Conservation (phyloP, 257 asterid genomes). For the Thymus quinquecostatus region DNA sequence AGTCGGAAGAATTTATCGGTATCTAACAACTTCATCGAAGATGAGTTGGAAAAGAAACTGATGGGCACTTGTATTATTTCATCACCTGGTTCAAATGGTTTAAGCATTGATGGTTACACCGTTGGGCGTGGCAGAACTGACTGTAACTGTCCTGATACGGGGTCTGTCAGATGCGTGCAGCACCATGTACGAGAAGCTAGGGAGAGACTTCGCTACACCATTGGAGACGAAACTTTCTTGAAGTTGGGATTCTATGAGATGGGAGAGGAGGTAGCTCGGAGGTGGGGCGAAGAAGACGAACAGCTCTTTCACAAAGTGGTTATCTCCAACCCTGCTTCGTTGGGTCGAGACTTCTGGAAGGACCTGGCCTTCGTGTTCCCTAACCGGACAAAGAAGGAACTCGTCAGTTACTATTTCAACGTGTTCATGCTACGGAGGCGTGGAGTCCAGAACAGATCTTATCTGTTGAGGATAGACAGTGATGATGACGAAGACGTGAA, state of each 20-base stretch:
- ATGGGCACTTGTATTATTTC: slow-evolving; percentile 48
- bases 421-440: slow-evolving; percentile 71
- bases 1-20: slow-evolving; percentile 23
- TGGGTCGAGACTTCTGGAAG: slow-evolving; percentile 66
- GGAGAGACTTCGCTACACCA: slow-evolving; percentile 44
- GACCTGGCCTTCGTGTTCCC: slow-evolving; percentile 55
- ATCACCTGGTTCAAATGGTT: slow-evolving; percentile 32
- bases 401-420: slow-evolving; percentile 77
- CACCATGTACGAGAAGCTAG: slow-evolving; percentile 65
- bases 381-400: slow-evolving; percentile 51
- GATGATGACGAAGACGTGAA: slow-evolving; percentile 68
- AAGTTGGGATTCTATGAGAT: slow-evolving; percentile 62
- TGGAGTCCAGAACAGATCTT: slow-evolving; percentile 63
- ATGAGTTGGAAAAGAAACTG: slow-evolving; percentile 34
- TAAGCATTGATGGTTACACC: slow-evolving; percentile 26
- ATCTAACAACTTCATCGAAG: slow-evolving; percentile 19
- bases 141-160: slow-evolving; percentile 59
- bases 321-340: slow-evolving; percentile 50
- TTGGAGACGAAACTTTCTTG: slow-evolving; percentile 53
- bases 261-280: slow-evolving; percentile 68
- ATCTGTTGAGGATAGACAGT: slow-evolving; percentile 60
- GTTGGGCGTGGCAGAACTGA: slow-evolving; percentile 50
- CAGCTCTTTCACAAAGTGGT: slow-evolving; percentile 56
- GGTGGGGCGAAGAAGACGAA: slow-evolving; percentile 64
- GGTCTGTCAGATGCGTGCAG: slow-evolving; percentile 69